Conservation (phyloP, 2,329 filamentous ascomycete genomes). For the Diaporthe vaccinii region DNA sequence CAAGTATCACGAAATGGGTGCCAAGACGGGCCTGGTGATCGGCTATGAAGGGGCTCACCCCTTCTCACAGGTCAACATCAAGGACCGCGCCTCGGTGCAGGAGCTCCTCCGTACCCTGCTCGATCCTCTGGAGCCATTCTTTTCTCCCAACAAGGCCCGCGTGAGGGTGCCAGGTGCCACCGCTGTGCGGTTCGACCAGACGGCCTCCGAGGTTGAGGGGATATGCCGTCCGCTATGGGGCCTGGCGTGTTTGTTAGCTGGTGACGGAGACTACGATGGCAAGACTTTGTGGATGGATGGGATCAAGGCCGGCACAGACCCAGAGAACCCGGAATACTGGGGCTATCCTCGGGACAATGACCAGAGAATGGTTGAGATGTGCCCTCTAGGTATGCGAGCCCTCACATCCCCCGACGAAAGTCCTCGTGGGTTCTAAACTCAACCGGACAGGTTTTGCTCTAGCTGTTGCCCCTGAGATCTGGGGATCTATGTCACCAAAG, state of each 20-base stretch:
- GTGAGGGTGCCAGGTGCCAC: conserved; percentile 78
- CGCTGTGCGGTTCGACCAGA: conserved; percentile 82
- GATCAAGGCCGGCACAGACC: conserved; percentile 78
- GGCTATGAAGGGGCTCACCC: conserved; percentile 68
- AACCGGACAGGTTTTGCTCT: conserved; percentile 70
- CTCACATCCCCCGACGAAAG: neutral
- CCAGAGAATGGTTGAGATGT: conserved; percentile 89
- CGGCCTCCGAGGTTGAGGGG: conserved; percentile 82
- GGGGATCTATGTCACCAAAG: conserved; percentile 73
- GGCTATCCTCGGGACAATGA: conserved; percentile 82
- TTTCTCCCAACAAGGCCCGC: conserved; percentile 75
- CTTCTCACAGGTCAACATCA: conserved; percentile 65
- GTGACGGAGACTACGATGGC: conserved; percentile 74
- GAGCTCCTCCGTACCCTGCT: conserved; percentile 73
- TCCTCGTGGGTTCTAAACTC: neutral
- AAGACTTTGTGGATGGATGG: conserved; percentile 78
- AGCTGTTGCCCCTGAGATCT: conserved; percentile 76
- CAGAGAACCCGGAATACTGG: conserved; percentile 80
- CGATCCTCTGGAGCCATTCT: conserved; percentile 78
- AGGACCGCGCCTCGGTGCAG: conserved; percentile 69
- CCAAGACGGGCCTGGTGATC: conserved; percentile 55
- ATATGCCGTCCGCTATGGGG: conserved; percentile 83
- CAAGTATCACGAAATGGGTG: conserved; percentile 18
- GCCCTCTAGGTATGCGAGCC: conserved; percentile 71
- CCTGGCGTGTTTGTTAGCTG: conserved; percentile 77